These are phyloP conservation scores for Aspergillus nanangensis DNA, from an alignment of 495 filamentous ascomycete species.

Conservation along the genomic window DNA sequence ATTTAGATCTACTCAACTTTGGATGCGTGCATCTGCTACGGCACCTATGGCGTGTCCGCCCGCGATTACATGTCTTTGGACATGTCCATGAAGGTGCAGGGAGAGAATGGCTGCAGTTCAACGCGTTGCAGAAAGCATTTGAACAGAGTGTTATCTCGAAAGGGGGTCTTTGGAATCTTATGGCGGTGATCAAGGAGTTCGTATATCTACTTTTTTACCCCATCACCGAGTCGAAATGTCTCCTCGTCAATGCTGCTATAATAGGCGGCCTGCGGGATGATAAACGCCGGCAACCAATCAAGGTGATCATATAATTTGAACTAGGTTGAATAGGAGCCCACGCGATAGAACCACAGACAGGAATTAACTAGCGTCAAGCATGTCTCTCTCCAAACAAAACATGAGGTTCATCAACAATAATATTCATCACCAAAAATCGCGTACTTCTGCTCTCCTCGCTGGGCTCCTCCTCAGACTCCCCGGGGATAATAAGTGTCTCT, in stretches of 20 bases:
- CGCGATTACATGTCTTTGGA: constrained; percentile 68
- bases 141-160: constrained; percentile 38
- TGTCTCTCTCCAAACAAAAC: constrained; percentile 7
- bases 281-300: not conserved
- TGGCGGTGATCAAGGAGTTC: constrained; percentile 28
- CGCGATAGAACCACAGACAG: not conserved
- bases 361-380: not conserved
- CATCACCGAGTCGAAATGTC: not conserved
- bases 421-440: constrained; percentile 4
- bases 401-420: constrained; percentile 7
- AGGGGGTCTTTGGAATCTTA: constrained; percentile 9
- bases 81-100: constrained; percentile 57
- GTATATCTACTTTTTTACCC: not conserved
- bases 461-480: constrained; percentile 1
- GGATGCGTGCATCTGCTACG: constrained; percentile 46
- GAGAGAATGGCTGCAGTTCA: constrained; percentile 50
- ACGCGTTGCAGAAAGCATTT: constrained; percentile 57
- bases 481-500: constrained; percentile 10
- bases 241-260: constrained; percentile 6
- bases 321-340: not conserved
- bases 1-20: constrained; percentile 51
- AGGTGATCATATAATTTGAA: not conserved
- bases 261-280: constrained; percentile 7
- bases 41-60: constrained; percentile 51
- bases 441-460: not conserved